These are phyloP conservation scores for Crithidia sp. DNA, from an alignment of 208 protist species.

Conservation along the genomic window DNA sequence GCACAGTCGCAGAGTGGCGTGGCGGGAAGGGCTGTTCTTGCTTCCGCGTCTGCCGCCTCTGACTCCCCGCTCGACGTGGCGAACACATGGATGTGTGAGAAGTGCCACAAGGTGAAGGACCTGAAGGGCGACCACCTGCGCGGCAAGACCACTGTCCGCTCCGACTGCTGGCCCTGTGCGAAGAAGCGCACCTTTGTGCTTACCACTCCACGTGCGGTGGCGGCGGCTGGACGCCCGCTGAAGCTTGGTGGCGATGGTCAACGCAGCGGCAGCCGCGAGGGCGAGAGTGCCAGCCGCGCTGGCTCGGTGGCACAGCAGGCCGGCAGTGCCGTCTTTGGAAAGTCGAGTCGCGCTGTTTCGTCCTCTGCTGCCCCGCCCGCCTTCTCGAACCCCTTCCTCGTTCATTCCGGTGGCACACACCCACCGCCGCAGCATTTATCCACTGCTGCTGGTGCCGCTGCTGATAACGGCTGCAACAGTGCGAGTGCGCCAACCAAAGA, in stretches of 20 bases:
- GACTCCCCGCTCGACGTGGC: no score
- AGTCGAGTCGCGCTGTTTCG: no score
- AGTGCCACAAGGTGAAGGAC: conserved; percentile 49
- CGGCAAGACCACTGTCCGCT: conserved; percentile 51
- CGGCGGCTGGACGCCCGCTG: conserved; percentile 11
- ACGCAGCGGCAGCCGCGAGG: no score
- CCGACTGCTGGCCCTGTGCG: conserved; percentile 64
- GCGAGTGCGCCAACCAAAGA: neutral
- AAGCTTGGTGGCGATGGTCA: neutral
- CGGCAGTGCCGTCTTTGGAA: no score
- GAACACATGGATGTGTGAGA: conserved; percentile 39
- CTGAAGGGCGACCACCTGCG: conserved; percentile 49
- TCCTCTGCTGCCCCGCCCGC: neutral
- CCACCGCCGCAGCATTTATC: no score
- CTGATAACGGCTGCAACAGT: no score
- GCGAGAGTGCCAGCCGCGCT: neutral
- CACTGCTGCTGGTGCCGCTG: no score
- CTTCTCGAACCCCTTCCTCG: neutral
- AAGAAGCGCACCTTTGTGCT: conserved; percentile 53
- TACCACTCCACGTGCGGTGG: conserved; percentile 19
- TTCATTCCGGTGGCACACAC: no score
- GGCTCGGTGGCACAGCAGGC: neutral
- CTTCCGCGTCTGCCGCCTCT: no score
- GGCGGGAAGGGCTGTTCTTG: no score
- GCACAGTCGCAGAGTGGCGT: no score